A percentile compares a stretch with the other conserved stretches of the same genome.
Evolutionary conservation across 75 land plant genomes (phyloP).

Genomic region (Selaginella moellendorffii): DNA sequence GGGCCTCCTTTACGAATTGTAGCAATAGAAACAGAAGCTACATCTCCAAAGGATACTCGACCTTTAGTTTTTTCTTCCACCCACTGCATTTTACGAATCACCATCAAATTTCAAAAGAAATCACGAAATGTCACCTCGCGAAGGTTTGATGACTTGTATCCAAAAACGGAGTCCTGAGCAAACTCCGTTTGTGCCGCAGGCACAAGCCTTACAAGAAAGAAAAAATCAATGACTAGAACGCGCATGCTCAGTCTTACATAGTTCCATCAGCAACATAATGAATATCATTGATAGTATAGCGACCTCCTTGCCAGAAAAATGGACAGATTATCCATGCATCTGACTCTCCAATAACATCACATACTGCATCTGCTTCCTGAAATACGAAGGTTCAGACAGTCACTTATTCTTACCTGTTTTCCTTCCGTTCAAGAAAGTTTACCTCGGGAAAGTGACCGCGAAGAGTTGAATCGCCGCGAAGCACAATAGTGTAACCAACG

Average conservation of each 20-base stretch:
- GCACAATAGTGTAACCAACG: constrained; percentile 62
- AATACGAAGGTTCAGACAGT: not conserved
- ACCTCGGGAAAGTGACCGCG: constrained; percentile 99
- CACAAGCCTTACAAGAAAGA: constrained; percentile 45
- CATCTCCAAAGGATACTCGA: constrained; percentile 37
- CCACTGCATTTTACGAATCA: too few species aligned
- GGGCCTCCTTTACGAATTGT: constrained; percentile 79
- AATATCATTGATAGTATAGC: constrained; percentile 84
- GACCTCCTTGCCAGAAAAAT: constrained; percentile 94
- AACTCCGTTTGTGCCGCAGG: constrained; percentile 97
- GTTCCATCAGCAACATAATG: constrained; percentile 97
- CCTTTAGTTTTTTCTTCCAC: constrained; percentile 95
- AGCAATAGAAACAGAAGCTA: constrained; percentile 69
- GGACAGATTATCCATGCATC: constrained; percentile 99
- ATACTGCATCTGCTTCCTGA: constrained; percentile 91
- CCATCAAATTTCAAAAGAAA: too few species aligned
- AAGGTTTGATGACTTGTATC: constrained; percentile 83
- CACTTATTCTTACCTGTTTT: not conserved
- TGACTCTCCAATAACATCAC: constrained; percentile 67
- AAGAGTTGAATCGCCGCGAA: constrained; percentile 94
- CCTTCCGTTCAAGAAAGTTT: constrained; percentile 5
- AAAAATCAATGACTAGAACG: not conserved
- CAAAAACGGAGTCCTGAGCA: constrained; percentile 92
- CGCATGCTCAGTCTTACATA: constrained; percentile 35
- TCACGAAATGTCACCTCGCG: too few species aligned